Evolutionary conservation across 768 basidiomycete genomes (phyloP).

Genomic region (Rhizopogon rudus): DNA sequence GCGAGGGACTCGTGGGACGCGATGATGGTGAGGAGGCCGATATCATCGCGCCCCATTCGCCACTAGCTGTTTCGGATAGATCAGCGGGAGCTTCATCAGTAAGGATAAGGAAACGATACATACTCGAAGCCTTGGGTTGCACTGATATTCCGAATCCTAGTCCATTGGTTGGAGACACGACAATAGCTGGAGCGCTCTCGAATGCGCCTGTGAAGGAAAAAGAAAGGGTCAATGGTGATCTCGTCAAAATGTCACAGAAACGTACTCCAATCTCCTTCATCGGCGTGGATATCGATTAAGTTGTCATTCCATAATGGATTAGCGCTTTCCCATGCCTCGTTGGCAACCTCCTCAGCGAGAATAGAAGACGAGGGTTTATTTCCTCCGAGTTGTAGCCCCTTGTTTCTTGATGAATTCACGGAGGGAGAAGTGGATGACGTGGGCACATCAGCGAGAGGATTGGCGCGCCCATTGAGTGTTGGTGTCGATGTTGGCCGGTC

Average conservation of each 20-base stretch:
- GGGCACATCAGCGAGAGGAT: neutral
- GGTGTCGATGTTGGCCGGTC: constrained; percentile 44
- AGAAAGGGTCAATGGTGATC: neutral
- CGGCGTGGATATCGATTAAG: constrained; percentile 90
- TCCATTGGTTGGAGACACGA: constrained; percentile 15
- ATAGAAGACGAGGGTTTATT: constrained; percentile 38
- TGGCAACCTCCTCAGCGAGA: constrained; percentile 51
- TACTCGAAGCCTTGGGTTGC: neutral
- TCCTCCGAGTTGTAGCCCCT: constrained; percentile 67
- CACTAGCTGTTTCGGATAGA: constrained; percentile 2
- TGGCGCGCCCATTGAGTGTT: constrained; percentile 1
- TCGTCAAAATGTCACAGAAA: constrained; percentile 8
- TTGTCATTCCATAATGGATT: constrained; percentile 74
- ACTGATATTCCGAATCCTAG: constrained; percentile 20
- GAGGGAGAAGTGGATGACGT: constrained; percentile 8
- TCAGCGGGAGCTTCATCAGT: neutral
- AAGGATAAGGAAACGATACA: neutral
- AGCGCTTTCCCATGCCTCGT: constrained; percentile 20
- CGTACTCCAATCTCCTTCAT: constrained; percentile 93
- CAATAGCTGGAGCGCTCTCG: constrained; percentile 45
- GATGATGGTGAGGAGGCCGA: neutral
- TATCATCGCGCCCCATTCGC: constrained; percentile 19
- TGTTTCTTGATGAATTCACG: constrained; percentile 33
- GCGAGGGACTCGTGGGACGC: constrained; percentile 1
- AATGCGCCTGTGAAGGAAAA: constrained; percentile 58